Evolutionary conservation across 2,329 filamentous ascomycete genomes (phyloP).

Genomic region (Ophiostoma quercus): DNA sequence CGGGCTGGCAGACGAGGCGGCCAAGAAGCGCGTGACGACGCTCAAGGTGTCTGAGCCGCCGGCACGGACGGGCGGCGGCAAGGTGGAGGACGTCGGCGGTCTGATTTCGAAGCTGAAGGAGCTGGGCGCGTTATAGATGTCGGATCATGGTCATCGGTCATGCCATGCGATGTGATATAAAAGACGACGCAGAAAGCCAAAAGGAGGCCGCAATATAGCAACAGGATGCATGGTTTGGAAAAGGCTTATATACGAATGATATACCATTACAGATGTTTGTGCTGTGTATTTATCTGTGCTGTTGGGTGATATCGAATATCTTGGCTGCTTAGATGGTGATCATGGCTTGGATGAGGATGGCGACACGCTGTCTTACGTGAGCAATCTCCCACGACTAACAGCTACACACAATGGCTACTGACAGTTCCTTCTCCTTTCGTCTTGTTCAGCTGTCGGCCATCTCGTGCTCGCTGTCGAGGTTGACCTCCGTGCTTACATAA

Average conservation of each 20-base stretch:
- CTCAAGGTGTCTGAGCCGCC: conserved; percentile 87
- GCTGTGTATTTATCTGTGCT: too few relatives aligned
- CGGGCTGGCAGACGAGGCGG: conserved; percentile 69
- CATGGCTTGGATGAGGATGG: too few relatives aligned
- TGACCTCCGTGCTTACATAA: conserved; percentile 9
- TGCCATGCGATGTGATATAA: too few relatives aligned
- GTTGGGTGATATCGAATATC: too few relatives aligned
- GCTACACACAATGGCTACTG: too few relatives aligned
- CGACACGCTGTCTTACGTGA: too few relatives aligned
- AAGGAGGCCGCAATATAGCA: neutral
- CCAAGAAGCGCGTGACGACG: conserved; percentile 73
- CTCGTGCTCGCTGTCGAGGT: neutral
- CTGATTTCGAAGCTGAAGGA: conserved; percentile 92
- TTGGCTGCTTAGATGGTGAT: too few relatives aligned
- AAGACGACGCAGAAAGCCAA: neutral
- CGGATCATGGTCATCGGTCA: too few relatives aligned
- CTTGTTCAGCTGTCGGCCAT: too few relatives aligned
- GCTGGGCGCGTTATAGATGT: conserved; percentile 71
- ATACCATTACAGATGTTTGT: neutral
- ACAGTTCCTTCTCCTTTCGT: too few relatives aligned
- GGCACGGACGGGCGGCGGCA: conserved; percentile 82
- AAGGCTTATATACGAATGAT: conserved; percentile 1
- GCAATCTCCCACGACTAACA: too few relatives aligned
- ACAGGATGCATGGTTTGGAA: conserved; percentile 7
- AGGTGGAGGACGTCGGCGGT: conserved; percentile 97